Evolutionary conservation across 345 rosid species (phyloP), one percentile per base, ranked within the genome.

Genomic region (Euphorbia peplus): DNA sequence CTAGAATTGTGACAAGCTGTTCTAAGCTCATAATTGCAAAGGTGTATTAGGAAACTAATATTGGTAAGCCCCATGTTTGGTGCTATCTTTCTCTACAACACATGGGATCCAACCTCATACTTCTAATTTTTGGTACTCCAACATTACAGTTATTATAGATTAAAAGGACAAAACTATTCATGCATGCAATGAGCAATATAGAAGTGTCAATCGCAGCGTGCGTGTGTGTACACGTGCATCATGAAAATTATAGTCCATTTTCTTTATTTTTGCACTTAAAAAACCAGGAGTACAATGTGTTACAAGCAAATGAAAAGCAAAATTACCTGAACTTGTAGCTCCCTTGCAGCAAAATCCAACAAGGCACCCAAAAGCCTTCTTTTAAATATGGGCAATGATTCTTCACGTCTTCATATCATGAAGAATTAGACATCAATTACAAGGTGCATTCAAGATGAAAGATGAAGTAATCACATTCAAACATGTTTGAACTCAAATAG

Each of bases 261-360:
- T n/a, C 63, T 30, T 10, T 5, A 15, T 14, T 13, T 57, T 25
- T 4, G 25, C 16, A 70, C 16, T 9, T 9, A 48, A 13, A 35
- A 12, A 28, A 26, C 51, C 19, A 9, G 46, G 8, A 18, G 10
- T 57, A n/a, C 59, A 26, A 50, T 60, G 37, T 28, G 5, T 8
- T n/a, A 53, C 5, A 16, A 32, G 16, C 57, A 62, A 10, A 61
- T 7, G 46, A 57, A 57, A 37, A 19, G 5, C 2, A 24, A 54
- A 30, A 63, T 74, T 79, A 91, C 99, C 99, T 95, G 99, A 76
- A 82, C 93, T 86, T 88, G 99, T 72, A 95, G 79, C 81, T 95
- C 99, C 79, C 98, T 82, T 64, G 99, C 93, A 81, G 98, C 87
- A 83, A 95, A 95, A 73, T 95, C 98, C 72, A 92, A 85, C 83